Conservation (phyloP, 176 grass and related monocot species). For the Paspalum notatum region DNA sequence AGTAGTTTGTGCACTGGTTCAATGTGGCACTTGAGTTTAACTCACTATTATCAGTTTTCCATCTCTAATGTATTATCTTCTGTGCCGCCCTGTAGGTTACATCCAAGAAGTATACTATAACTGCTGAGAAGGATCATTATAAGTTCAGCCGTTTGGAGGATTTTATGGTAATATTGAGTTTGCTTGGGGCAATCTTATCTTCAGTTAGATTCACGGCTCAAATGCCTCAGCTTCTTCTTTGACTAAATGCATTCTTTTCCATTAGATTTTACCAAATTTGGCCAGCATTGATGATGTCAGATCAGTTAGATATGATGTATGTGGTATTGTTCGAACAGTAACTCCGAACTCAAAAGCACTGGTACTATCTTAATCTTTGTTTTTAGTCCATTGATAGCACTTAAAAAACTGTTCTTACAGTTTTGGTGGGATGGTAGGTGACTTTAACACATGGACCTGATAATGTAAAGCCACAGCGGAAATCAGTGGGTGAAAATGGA, state of each 20-base stretch:
- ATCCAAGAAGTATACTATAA: conserved; percentile 85
- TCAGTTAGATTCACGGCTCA: not conserved
- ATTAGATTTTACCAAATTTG: conserved; percentile 95
- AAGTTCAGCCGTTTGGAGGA: conserved; percentile 84
- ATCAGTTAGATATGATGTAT: conserved; percentile 79
- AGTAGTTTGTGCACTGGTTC: conserved; percentile 22
- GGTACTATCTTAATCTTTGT: conserved; percentile 54
- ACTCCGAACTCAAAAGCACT: conserved; percentile 80
- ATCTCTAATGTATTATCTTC: conserved; percentile 18
- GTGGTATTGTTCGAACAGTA: conserved; percentile 86
- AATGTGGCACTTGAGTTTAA: not conserved
- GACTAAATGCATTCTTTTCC: conserved; percentile 30
- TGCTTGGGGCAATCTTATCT: conserved; percentile 21
- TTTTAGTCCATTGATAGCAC: conserved; percentile 20
- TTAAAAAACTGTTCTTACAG: conserved; percentile 31
- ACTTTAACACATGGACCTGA: conserved; percentile 82
- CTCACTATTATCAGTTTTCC: conserved; percentile 14
- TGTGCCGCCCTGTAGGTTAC: conserved; percentile 76
- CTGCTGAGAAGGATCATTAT: conserved; percentile 86
- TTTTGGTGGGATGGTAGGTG: conserved; percentile 59
- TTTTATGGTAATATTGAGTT: conserved; percentile 75
- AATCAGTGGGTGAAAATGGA: conserved; percentile 71
- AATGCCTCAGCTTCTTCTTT: conserved; percentile 15
- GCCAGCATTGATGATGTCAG: conserved; percentile 89
- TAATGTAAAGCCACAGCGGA: conserved; percentile 74